Percentiles rank a stretch among this genome's conserved stretches.
These are phyloP conservation scores for Niebla homalea DNA, from an alignment of 495 filamentous ascomycete genomes.

Conservation along the genomic window DNA sequence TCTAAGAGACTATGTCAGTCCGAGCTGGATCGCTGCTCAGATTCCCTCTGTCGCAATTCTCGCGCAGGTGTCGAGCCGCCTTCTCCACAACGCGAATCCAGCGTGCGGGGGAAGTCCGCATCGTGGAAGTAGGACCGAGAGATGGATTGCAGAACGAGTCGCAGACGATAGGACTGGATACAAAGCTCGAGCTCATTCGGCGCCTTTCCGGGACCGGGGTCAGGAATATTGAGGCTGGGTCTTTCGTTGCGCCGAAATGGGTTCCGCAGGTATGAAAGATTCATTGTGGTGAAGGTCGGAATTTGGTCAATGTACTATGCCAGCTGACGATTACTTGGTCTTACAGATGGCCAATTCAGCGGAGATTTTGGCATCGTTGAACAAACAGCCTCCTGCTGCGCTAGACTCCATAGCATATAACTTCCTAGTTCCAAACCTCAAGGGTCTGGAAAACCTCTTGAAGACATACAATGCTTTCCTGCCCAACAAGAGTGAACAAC, in stretches of 20 bases:
- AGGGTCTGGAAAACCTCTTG: slow-evolving; percentile 52
- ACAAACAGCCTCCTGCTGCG: slow-evolving; percentile 44
- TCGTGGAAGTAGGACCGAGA: slow-evolving; percentile 87
- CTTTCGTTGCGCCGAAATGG: slow-evolving; percentile 95
- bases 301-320: too few relatives aligned
- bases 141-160: slow-evolving; percentile 97
- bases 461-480: slow-evolving; percentile 15
- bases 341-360: slow-evolving; percentile 80
- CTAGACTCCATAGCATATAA: slow-evolving; percentile 67
- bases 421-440: slow-evolving; percentile 82
- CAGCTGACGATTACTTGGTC: background rate
- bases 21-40: too few relatives aligned
- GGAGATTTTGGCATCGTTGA: slow-evolving; percentile 64
- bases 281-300: too few relatives aligned
- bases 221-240: slow-evolving; percentile 81
- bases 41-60: too few relatives aligned
- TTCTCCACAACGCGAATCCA: slow-evolving; percentile 1
- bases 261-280: slow-evolving; percentile 66
- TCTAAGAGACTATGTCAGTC: too few relatives aligned
- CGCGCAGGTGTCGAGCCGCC: too few relatives aligned
- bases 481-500: slow-evolving; percentile 11
- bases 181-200: slow-evolving; percentile 75
- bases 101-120: slow-evolving; percentile 36
- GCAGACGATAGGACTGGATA: slow-evolving; percentile 60
- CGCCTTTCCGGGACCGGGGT: slow-evolving; percentile 75